These are phyloP conservation scores for Raphanus raphanistrum DNA, from an alignment of 345 rosid species.

Conservation along the genomic window DNA sequence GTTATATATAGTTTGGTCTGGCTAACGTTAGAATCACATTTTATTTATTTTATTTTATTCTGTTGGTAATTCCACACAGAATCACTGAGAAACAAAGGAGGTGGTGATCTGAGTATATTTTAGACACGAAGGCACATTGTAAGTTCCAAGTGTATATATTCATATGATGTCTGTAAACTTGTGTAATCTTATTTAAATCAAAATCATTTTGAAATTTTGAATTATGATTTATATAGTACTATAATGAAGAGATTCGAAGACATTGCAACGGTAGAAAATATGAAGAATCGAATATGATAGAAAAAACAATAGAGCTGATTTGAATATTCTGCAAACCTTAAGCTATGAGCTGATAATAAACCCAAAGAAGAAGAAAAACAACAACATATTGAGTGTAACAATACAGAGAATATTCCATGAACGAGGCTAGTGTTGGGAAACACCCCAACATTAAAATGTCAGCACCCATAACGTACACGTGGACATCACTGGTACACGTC, in stretches of 20 bases:
- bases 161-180: constrained; percentile 9
- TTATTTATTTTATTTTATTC: not conserved
- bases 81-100: constrained; percentile 30
- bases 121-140: constrained; percentile 8
- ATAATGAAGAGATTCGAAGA: constrained; percentile 25
- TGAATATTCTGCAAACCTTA: constrained; percentile 6
- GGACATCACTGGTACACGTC: constrained; percentile 21
- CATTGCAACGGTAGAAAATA: constrained; percentile 28
- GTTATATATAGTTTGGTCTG: constrained; percentile 6
- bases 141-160: constrained; percentile 3
- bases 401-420: constrained; percentile 41
- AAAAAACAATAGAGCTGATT: not conserved
- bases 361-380: not conserved
- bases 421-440: constrained; percentile 39
- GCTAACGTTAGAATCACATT: not conserved
- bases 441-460: constrained; percentile 31
- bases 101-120: constrained; percentile 10
- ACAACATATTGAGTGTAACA: constrained; percentile 37
- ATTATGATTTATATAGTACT: not conserved
- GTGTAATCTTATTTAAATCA: not conserved
- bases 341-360: not conserved
- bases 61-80: not conserved
- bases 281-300: constrained; percentile 18
- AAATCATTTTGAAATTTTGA: not conserved
- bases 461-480: constrained; percentile 36